Base-by-base conservation (phyloP, 306 rosid species). In the Bauhinia variegata region DNA sequence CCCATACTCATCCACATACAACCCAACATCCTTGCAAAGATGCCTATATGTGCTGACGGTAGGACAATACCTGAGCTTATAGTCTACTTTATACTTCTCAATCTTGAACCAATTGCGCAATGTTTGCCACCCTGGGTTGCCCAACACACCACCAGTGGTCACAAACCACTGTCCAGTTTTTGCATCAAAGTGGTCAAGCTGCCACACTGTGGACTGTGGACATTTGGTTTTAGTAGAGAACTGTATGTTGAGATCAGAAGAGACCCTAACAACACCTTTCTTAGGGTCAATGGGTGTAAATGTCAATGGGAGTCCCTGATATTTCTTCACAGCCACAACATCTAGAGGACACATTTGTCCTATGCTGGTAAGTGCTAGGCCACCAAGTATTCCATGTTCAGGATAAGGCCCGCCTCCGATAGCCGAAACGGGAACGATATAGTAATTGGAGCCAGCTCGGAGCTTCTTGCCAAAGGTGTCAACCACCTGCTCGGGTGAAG, bases 51-150 rank as follows among this genome's bases (percentile, higher is more conserved):
- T 8, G 28, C 82, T 80, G 9, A 88, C 91, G 1, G 46, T 64
- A 10, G 93, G 93, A 50, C 93, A 89, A 14, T 70, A 85, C 1
- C 61, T 73, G 8, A 89, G 32, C 63, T 83, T 83, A 57, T 85
- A 89, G 49, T 39, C 68, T 0, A 10, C 65, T 6, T 70, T 73
- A 1, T 30, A 54, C 49, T 70, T 81, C 79, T 84, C 86, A 37
- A 89, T 87, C 83, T 82, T 79, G 41, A 83, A 75, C 87, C 82
- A 84, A 7, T 74, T 74, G 52, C 57, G 37, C 2, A 64, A 23
- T 0, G 85, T 83, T 44, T 36, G 2, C 18, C 4, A 54, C 11
- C 80, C 80, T 0, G 80, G 80, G 60, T 73, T 69, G 46, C 80
- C 83, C 9, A 54, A 37, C 28, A 60, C 75, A 0, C 80, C 80